These are phyloP conservation scores for Penicillium sp. DNA, from an alignment of 2,329 filamentous ascomycete genomes.

Conservation along the genomic window DNA sequence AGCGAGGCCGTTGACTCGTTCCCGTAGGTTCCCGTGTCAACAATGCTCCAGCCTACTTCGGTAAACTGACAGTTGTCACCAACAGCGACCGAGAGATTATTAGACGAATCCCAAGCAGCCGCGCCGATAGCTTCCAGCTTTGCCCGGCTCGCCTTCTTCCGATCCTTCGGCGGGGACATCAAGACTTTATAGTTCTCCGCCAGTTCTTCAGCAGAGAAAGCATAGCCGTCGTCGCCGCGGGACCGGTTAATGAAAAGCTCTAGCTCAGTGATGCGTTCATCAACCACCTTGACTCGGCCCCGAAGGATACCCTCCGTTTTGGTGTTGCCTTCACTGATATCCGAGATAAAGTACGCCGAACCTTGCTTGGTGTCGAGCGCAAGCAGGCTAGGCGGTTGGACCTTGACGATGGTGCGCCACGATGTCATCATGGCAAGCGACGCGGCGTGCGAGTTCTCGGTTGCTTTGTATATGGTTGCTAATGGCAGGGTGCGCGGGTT, in stretches of 20 bases:
- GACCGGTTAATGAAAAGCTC: slow-evolving; percentile 6
- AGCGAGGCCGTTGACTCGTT: not conserved
- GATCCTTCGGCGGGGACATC: slow-evolving; percentile 2
- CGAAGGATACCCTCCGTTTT: no score
- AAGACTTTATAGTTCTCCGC: not conserved
- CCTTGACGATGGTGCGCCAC: no score
- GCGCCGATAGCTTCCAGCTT: not conserved
- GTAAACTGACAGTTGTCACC: slow-evolving; percentile 3
- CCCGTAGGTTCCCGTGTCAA: slow-evolving; percentile 3
- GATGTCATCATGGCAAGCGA: no score
- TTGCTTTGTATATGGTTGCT: no score
- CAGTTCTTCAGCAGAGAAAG: slow-evolving; percentile 3
- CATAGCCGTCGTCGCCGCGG: slow-evolving; percentile 8
- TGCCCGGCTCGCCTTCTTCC: slow-evolving; percentile 1
- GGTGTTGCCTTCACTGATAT: no score
- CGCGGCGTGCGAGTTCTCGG: no score
- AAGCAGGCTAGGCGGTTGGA: no score
- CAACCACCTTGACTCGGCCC: not conserved
- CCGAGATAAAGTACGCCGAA: no score
- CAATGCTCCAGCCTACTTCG: slow-evolving; percentile 3
- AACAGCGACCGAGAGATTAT: not conserved
- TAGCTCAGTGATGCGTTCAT: slow-evolving; percentile 5
- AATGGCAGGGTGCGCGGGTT: no score
- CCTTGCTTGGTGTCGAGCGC: no score
- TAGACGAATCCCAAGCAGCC: not conserved